These are phyloP conservation scores for Aspergillus pseudoviridinutans DNA, from an alignment of 2,329 filamentous ascomycete species.

Conservation along the genomic window DNA sequence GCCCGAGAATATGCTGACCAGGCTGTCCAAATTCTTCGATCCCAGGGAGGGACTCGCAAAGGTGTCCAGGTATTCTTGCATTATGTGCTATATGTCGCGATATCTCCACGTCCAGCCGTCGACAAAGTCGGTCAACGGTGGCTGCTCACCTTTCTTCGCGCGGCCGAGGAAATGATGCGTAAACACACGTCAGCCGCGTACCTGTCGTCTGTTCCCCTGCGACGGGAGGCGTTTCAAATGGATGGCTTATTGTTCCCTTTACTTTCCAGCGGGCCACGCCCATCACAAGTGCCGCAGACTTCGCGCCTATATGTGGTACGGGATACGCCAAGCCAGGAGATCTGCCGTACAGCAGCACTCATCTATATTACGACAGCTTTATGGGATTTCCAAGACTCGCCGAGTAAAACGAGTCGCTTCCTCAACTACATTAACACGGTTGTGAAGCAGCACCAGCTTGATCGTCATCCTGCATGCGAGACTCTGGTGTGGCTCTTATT, in stretches of 20 bases:
- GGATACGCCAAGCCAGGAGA: constrained; percentile 29
- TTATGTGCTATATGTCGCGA: constrained; percentile 31
- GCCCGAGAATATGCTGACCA: constrained; percentile 26
- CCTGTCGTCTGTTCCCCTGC: constrained; percentile 25
- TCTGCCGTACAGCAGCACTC: constrained; percentile 34
- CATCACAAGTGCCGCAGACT: constrained; percentile 33
- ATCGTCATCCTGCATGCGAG: constrained; percentile 35
- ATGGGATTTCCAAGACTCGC: constrained; percentile 31
- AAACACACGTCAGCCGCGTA: constrained; percentile 26
- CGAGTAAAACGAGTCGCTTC: constrained; percentile 30
- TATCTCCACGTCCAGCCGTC: constrained; percentile 13
- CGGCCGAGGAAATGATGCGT: constrained; percentile 32
- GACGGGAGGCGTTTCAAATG: constrained; percentile 33
- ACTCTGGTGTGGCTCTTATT: constrained; percentile 39
- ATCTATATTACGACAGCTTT: constrained; percentile 38
- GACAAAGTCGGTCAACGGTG: constrained; percentile 20
- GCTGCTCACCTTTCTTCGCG: constrained; percentile 34
- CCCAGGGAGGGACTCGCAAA: constrained; percentile 21
- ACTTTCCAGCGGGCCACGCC: constrained; percentile 40
- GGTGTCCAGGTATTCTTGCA: constrained; percentile 30
- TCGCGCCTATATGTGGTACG: constrained; percentile 36
- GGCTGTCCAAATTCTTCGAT: constrained; percentile 30
- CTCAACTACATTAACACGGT: constrained; percentile 23
- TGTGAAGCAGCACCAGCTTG: constrained; percentile 29
- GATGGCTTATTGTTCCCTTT: constrained; percentile 35